Evolutionary conservation across 257 asterid species (phyloP).

Genomic region (Parsonsia alboflavescens): DNA sequence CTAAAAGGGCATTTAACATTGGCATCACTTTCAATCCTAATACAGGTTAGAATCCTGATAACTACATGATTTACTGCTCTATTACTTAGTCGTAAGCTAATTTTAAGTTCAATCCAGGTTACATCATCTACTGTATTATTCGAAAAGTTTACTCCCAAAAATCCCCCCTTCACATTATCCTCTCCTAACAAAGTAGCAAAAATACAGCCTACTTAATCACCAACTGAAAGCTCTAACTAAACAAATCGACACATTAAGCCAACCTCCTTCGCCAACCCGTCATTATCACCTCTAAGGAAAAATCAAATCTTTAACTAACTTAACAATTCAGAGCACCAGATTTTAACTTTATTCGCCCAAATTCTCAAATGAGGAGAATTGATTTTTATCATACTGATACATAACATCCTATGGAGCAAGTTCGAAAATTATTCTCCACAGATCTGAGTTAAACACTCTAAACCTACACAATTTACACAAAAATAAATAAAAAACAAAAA

Average conservation of each 20-base stretch:
- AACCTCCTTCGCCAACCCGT: neutral
- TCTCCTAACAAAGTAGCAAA: neutral
- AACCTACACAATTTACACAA: neutral
- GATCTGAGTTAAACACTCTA: slow-evolving; percentile 11
- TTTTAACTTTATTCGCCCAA: neutral
- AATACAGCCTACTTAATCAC: neutral
- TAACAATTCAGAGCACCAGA: neutral
- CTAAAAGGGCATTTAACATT: neutral
- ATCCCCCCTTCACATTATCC: neutral
- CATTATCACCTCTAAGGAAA: neutral
- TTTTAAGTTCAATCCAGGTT: neutral
- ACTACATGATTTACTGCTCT: neutral
- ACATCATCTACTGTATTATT: neutral
- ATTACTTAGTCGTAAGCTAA: neutral
- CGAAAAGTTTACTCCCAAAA: neutral
- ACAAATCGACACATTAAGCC: neutral
- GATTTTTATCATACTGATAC: neutral
- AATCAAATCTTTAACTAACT: neutral
- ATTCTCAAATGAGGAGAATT: neutral
- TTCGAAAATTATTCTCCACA: neutral
- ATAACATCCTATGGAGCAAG: neutral
- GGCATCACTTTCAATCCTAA: neutral
- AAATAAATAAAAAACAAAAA: neutral
- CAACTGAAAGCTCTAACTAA: neutral
- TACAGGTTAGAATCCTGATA: neutral